phyloP scores from a whole-genome alignment of 805 yeast genomes.

The Saturnispora kantuleensis region DNA sequence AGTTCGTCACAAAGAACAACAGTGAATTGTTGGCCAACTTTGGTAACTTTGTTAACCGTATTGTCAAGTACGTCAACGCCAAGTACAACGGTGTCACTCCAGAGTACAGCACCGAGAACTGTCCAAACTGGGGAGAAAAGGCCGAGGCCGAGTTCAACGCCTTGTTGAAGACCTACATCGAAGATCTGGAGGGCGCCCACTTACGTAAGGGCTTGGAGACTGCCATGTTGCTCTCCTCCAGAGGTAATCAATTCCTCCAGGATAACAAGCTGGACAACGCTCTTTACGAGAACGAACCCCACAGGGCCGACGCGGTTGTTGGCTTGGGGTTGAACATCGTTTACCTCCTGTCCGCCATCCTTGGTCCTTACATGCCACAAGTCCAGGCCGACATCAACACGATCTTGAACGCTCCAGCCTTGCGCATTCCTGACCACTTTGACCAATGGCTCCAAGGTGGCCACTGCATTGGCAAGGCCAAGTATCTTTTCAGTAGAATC shows the following conservation, averaged over 20 bases:
- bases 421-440: conserved; percentile 70
- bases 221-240: conserved; percentile 83
- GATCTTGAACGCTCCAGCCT: conserved; percentile 74
- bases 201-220: conserved; percentile 83
- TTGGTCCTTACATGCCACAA: conserved; percentile 87
- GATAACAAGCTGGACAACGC: conserved; percentile 92
- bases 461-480: conserved; percentile 84
- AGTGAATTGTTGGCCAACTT: conserved; percentile 88
- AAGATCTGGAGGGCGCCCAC: conserved; percentile 67
- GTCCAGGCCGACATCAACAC: conserved; percentile 59
- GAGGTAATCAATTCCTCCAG: conserved; percentile 93
- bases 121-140: conserved; percentile 38
- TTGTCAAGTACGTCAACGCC: conserved; percentile 80
- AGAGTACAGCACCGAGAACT: conserved; percentile 37
- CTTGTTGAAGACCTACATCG: conserved; percentile 51
- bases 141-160: conserved; percentile 47
- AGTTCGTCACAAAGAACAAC: conserved; percentile 89
- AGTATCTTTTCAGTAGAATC: conserved; percentile 84
- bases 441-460: conserved; percentile 61
- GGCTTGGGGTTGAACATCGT: conserved; percentile 85
- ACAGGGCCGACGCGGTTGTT: conserved; percentile 81
- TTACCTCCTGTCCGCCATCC: conserved; percentile 72
- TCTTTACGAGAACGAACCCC: conserved; percentile 65
- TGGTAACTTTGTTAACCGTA: conserved; percentile 94
- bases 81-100: conserved; percentile 92